These are phyloP conservation scores for Diaporthe longicolla DNA, from an alignment of 2,329 filamentous ascomycete genomes.

Conservation along the genomic window DNA sequence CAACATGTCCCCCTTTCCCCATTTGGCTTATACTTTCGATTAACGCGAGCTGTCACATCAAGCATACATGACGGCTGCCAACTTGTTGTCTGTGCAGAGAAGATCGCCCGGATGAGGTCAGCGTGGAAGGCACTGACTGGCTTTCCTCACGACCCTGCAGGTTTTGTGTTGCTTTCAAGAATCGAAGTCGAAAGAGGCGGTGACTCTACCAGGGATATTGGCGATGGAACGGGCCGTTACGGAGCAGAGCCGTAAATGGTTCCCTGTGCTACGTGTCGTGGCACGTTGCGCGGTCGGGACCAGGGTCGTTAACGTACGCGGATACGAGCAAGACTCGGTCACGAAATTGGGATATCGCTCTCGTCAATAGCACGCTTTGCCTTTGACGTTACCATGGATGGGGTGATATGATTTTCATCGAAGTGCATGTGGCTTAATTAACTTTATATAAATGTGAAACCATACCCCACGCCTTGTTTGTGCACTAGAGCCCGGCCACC, in stretches of 20 bases:
- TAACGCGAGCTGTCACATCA: constrained; percentile 1
- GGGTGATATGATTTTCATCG: not conserved
- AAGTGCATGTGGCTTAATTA: constrained; percentile 31
- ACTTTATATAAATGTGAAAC: constrained; percentile 28
- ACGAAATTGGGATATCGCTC: not conserved
- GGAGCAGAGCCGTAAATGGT: not conserved
- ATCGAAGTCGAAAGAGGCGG: not conserved
- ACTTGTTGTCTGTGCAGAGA: not conserved
- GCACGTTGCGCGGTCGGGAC: not conserved
- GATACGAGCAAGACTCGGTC: not conserved
- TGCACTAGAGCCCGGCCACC: constrained; percentile 4
- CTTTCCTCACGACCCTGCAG: constrained; percentile 23
- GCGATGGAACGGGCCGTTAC: not conserved
- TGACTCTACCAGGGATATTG: not conserved
- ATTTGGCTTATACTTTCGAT: not conserved
- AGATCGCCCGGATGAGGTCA: not conserved
- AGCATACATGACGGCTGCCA: not conserved
- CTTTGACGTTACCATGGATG: not conserved
- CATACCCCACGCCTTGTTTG: constrained; percentile 9
- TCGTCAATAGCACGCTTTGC: not conserved
- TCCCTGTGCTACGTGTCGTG: constrained; percentile 2
- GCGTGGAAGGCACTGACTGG: constrained; percentile 1
- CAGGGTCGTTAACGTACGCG: not conserved
- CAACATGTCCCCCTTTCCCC: not conserved
- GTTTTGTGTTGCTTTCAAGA: constrained; percentile 7